Evolutionary conservation across 352 stramenopile species (phyloP).

Genomic region (Pythium inflatum): DNA sequence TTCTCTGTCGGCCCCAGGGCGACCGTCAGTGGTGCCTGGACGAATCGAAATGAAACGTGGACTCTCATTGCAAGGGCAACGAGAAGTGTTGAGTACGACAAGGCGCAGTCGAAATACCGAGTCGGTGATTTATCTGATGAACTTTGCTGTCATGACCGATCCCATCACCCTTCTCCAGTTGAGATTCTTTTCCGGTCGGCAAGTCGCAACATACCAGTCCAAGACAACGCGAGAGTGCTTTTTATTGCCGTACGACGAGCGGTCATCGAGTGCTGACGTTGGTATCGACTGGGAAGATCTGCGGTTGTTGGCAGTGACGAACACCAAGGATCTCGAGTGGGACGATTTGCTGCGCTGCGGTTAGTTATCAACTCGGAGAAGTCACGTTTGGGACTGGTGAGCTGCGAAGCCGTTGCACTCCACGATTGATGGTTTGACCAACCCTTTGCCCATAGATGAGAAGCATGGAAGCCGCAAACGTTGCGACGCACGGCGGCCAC

Average conservation of each 20-base stretch:
- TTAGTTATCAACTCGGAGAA: too few species aligned
- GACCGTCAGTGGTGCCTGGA: too few species aligned
- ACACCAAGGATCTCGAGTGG: conserved; percentile 2
- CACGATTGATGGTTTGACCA: too few species aligned
- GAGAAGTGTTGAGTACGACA: too few species aligned
- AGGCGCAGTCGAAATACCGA: conserved; percentile 9
- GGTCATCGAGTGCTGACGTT: not conserved
- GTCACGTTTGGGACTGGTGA: too few species aligned
- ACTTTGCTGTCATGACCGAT: conserved; percentile 20
- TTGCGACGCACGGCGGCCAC: too few species aligned
- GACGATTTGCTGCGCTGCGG: conserved; percentile 7
- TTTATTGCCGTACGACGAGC: not conserved
- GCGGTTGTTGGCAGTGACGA: not conserved
- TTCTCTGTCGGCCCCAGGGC: too few species aligned
- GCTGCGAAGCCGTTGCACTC: too few species aligned
- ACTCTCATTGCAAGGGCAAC: too few species aligned
- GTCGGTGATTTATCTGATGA: conserved; percentile 12
- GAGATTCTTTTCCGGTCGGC: not conserved
- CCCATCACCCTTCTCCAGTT: conserved; percentile 4
- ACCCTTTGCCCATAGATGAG: too few species aligned
- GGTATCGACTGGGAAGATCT: not conserved
- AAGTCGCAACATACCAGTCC: not conserved
- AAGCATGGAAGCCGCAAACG: too few species aligned
- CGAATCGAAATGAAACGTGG: too few species aligned
- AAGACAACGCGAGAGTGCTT: not conserved